Conservation (phyloP, 2,329 filamentous ascomycete genomes). For the Rasamsonia emersonii region DNA sequence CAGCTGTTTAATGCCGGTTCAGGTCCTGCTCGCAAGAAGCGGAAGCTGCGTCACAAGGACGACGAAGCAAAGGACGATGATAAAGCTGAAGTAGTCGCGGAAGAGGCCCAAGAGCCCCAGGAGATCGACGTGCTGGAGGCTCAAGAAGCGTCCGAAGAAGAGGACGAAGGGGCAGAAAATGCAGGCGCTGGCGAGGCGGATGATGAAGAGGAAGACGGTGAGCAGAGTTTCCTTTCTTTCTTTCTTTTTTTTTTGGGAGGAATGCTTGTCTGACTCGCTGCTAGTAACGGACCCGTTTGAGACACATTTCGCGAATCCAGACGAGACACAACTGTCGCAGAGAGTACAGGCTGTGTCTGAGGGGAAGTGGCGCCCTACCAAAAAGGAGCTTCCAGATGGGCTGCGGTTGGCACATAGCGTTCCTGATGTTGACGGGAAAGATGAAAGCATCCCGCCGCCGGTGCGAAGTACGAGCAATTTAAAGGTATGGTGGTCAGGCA, state of each 20-base stretch:
- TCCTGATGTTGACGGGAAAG: slow-evolving; percentile 20
- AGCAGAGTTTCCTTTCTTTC: slow-evolving; percentile 2
- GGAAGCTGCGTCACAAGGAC: slow-evolving; percentile 40
- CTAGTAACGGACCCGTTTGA: slow-evolving; percentile 66
- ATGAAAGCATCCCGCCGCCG: slow-evolving; percentile 17
- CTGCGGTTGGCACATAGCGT: slow-evolving; percentile 22
- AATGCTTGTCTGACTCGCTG: slow-evolving; percentile 38
- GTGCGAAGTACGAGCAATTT: slow-evolving; percentile 24
- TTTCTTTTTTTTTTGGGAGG: not conserved
- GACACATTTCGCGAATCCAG: slow-evolving; percentile 62
- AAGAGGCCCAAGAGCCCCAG: slow-evolving; percentile 23
- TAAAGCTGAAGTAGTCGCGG: slow-evolving; percentile 15
- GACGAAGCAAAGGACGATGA: slow-evolving; percentile 17
- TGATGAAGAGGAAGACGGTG: slow-evolving; percentile 29
- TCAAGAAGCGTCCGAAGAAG: slow-evolving; percentile 38
- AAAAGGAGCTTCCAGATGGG: slow-evolving; percentile 24
- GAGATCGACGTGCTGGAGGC: slow-evolving; percentile 40
- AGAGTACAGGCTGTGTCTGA: slow-evolving; percentile 40
- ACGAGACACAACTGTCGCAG: slow-evolving; percentile 51
- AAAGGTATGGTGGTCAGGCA: slow-evolving; percentile 21
- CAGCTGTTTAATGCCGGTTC: slow-evolving; percentile 43
- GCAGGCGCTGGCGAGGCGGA: slow-evolving; percentile 31
- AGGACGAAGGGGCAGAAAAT: slow-evolving; percentile 23
- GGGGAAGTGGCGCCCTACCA: slow-evolving; percentile 42
- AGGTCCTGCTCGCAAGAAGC: slow-evolving; percentile 41